Conservation (phyloP, 2,329 filamentous ascomycete species). For the Camptophora hylomeconis region DNA sequence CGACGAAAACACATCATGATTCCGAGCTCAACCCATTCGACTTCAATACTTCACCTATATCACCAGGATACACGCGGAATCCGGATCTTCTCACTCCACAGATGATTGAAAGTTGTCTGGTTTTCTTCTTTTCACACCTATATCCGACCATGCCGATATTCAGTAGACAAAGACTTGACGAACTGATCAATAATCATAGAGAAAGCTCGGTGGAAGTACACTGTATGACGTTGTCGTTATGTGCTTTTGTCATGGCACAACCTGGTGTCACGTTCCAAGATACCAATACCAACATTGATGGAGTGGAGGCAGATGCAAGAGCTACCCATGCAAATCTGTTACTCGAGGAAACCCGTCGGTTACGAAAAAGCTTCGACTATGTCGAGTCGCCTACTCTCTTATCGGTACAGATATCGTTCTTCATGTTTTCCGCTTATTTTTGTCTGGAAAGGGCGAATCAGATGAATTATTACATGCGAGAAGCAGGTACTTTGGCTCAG, state of each 20-base stretch:
- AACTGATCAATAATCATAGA: constrained; percentile 17
- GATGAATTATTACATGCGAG: constrained; percentile 67
- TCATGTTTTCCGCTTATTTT: constrained; percentile 61
- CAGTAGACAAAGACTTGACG: constrained; percentile 22
- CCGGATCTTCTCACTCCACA: constrained; percentile 49
- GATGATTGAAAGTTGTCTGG: constrained; percentile 52
- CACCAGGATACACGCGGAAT: constrained; percentile 39
- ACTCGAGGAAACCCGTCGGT: constrained; percentile 47
- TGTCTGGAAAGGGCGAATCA: constrained; percentile 60
- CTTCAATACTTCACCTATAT: constrained; percentile 36
- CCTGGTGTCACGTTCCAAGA: constrained; percentile 39
- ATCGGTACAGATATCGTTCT: constrained; percentile 56
- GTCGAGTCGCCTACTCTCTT: constrained; percentile 28
- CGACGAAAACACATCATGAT: neutral
- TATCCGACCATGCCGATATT: constrained; percentile 33
- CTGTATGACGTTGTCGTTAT: constrained; percentile 28
- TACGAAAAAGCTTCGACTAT: constrained; percentile 27
- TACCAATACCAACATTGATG: constrained; percentile 40
- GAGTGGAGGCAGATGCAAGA: constrained; percentile 50
- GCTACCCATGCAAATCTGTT: constrained; percentile 52
- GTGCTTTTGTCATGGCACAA: constrained; percentile 33
- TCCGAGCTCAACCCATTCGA: constrained; percentile 33
- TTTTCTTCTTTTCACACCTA: constrained; percentile 54
- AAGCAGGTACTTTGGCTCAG: constrained; percentile 55
- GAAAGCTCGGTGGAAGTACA: constrained; percentile 33